Conservation (phyloP, 768 basidiomycete species). For the Tylopilus sp. region DNA sequence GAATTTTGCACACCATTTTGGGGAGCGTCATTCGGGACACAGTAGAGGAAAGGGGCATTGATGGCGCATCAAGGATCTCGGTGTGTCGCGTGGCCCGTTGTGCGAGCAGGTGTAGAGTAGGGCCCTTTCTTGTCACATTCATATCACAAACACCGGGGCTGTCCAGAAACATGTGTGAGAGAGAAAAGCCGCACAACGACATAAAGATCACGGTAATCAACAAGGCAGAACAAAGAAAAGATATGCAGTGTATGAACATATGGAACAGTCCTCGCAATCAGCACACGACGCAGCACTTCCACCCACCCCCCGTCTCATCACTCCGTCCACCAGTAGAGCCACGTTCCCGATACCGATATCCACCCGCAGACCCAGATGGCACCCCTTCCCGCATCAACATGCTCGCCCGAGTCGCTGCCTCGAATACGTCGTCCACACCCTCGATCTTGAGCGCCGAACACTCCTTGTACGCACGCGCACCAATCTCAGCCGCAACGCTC, state of each 20-base stretch:
- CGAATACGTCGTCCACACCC: conserved; percentile 96
- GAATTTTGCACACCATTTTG: too few relatives aligned
- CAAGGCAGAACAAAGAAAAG: not conserved
- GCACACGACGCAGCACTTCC: conserved; percentile 68
- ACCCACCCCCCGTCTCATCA: conserved; percentile 40
- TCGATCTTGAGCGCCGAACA: conserved; percentile 88
- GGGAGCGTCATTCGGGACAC: too few relatives aligned
- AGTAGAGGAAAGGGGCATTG: too few relatives aligned
- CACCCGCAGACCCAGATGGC: conserved; percentile 51
- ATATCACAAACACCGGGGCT: conserved; percentile 2
- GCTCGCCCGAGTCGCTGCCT: conserved; percentile 93
- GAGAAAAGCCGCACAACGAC: not conserved
- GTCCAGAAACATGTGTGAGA: conserved; percentile 16
- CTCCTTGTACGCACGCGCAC: conserved; percentile 92
- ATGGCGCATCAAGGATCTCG: conserved; percentile 59
- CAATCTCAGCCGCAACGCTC: too few relatives aligned
- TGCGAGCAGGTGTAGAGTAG: not conserved
- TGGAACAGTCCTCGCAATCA: conserved; percentile 24
- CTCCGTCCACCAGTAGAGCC: too few relatives aligned
- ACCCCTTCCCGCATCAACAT: conserved; percentile 93
- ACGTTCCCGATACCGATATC: too few relatives aligned
- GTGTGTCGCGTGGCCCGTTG: conserved; percentile 35
- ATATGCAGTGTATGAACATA: conserved; percentile 5
- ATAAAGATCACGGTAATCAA: not conserved
- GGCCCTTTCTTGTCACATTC: conserved; percentile 1